Evolutionary conservation across 345 rosid species (phyloP).

Genomic region (Eucalyptus viminalis): DNA sequence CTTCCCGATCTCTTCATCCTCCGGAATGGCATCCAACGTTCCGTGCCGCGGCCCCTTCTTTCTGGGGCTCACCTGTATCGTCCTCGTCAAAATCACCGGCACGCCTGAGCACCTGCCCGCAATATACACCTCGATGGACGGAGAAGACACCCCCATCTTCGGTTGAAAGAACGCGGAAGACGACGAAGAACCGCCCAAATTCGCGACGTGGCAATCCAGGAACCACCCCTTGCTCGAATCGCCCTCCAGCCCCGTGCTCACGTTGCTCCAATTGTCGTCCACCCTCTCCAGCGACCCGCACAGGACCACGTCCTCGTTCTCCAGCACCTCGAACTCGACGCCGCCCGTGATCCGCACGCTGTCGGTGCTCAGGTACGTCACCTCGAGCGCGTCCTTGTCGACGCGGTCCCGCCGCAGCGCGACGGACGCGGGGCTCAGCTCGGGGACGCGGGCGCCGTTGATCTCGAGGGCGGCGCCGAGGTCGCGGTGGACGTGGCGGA

Average conservation of each 20-base stretch:
- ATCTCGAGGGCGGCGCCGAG: conserved; percentile 73
- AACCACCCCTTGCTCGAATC: conserved; percentile 65
- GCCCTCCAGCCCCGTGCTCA: conserved; percentile 7
- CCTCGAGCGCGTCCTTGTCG: conserved; percentile 64
- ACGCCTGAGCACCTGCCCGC: conserved; percentile 82
- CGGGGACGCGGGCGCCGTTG: conserved; percentile 60
- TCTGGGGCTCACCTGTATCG: conserved; percentile 54
- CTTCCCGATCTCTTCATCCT: conserved; percentile 68
- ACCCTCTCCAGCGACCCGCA: conserved; percentile 79
- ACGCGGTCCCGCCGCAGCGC: conserved; percentile 70
- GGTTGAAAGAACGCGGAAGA: conserved; percentile 38
- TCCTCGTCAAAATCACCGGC: conserved; percentile 85
- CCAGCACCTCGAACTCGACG: conserved; percentile 69
- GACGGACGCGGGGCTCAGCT: conserved; percentile 40
- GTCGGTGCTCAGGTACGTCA: conserved; percentile 80
- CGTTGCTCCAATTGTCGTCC: conserved; percentile 50
- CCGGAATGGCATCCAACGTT: conserved; percentile 73
- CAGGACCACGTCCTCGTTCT: conserved; percentile 37
- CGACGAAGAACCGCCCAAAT: conserved; percentile 16
- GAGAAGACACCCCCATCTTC: conserved; percentile 48
- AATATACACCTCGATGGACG: conserved; percentile 73
- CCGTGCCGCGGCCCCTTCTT: conserved; percentile 42
- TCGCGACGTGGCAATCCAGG: conserved; percentile 62
- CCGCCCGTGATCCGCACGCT: conserved; percentile 68
- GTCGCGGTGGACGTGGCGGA: conserved; percentile 61